These are phyloP conservation scores for grape (Vitis vinifera) DNA, from an alignment of 164 flowering plant genomes.

Conservation along the genomic window DNA sequence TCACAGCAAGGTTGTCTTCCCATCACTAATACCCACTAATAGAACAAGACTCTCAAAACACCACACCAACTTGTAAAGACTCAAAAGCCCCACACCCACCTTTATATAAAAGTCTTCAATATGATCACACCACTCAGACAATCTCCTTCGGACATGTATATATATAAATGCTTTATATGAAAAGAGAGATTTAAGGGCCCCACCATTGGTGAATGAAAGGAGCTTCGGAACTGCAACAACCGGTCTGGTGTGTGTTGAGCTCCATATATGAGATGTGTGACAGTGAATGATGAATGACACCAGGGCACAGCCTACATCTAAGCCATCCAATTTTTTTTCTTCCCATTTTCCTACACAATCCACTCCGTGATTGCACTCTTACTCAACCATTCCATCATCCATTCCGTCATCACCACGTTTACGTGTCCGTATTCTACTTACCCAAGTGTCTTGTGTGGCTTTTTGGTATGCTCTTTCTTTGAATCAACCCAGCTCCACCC, in stretches of 20 bases:
- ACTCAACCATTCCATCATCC: conserved; percentile 52
- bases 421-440: conserved; percentile 14
- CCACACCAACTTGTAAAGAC: conserved; percentile 18
- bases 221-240: conserved; percentile 48
- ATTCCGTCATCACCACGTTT: conserved; percentile 52
- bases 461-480: not conserved
- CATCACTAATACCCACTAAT: conserved; percentile 33
- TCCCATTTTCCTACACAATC: conserved; percentile 29
- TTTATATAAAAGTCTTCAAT: conserved; percentile 27
- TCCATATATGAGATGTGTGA: conserved; percentile 19
- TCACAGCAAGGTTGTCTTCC: conserved; percentile 96
- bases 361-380: conserved; percentile 37
- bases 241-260: conserved; percentile 29
- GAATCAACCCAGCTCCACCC: not conserved
- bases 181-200: conserved; percentile 29
- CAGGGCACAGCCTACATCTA: conserved; percentile 32
- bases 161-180: conserved; percentile 11
- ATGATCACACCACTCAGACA: conserved; percentile 5
- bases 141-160: not conserved
- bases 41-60: not conserved
- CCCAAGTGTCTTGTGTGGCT: not conserved
- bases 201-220: conserved; percentile 48
- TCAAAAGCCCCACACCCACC: conserved; percentile 49
- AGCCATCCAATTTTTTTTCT: conserved; percentile 21
- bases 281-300: conserved; percentile 33